These are phyloP conservation scores for Triticum urartu DNA, from an alignment of 176 grass and related monocot species.

Conservation along the genomic window DNA sequence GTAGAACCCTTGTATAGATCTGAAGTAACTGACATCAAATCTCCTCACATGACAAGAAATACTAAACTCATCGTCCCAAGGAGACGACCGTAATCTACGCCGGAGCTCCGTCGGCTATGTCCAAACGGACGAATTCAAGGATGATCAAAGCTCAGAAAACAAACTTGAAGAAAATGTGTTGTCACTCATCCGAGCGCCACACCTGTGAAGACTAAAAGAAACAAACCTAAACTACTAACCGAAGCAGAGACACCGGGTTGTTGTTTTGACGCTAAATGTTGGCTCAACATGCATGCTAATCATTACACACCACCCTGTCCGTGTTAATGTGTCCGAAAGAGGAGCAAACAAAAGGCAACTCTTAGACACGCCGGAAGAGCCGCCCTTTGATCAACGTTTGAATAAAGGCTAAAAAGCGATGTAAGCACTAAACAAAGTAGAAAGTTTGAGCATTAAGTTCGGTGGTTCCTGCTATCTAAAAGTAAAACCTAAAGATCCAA, in stretches of 20 bases:
- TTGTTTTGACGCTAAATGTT: not conserved
- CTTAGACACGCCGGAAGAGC: not conserved
- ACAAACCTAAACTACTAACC: no score
- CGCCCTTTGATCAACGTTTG: not conserved
- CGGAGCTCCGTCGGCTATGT: no score
- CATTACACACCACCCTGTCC: not conserved
- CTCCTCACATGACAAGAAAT: no score
- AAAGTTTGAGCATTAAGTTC: not conserved
- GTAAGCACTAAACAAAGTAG: not conserved
- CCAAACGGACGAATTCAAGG: no score
- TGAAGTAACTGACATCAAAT: no score
- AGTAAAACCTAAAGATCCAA: not conserved
- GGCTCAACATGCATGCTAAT: not conserved
- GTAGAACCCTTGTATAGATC: no score
- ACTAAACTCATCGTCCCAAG: no score
- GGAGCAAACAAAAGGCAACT: not conserved
- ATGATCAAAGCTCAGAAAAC: no score
- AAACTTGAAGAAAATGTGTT: no score
- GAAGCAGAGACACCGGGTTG: not conserved
- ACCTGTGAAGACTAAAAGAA: no score
- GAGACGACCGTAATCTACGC: no score
- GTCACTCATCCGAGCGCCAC: no score
- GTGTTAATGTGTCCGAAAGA: not conserved
- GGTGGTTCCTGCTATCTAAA: not conserved
- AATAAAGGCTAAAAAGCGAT: constrained; percentile 9